Base-by-base conservation (phyloP, 192 early-diverging fungal genomes). In the Pilobolus umbonatus region DNA sequence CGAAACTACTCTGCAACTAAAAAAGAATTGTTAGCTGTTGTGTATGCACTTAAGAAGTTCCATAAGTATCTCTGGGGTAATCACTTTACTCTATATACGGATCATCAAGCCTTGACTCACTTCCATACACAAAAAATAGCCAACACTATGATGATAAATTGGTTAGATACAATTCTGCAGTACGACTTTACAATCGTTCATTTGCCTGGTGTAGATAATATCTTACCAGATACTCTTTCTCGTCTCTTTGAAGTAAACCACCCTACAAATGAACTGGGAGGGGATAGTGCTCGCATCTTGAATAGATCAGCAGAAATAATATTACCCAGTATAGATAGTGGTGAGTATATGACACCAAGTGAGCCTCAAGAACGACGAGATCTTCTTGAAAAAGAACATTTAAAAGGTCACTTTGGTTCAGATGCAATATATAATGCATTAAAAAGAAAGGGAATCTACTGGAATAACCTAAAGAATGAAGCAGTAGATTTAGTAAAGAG, bases 61-160 rank as follows among this genome's bases (percentile, higher is more conserved):
- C 69, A 78, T 26, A 54, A 68, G 28, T 74, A 61, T 42, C 11
- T 78, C 2, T 74, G 57, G 34, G 67, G 72, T 54, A 43, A 53
- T 17, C 43, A 19, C 2, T 74, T 71, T 34, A 69, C 67, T 0
- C n/a, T 78, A 12, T 72, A 42, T 28, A 69, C 69, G 0, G 72
- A 78, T 47, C 69, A 74, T 60, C 35, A 50, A 4, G 60, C 64
- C 11, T 53, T 71, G 1, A 64, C 57, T 10, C 67, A 39, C 39
- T 29, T 77, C 3, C 56, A 69, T 31, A 55, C 54, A 15, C 70
- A 71, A 42, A 25, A 35, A 5, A 35, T 15, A 39, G 19, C 44
- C 14, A 64, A 65, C 34, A 17, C 36, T 17, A 69, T 66, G 59
- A 25, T 68, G 29, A 42, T 61, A 5, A 53, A 36, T 3, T 74